Evolutionary conservation across 352 stramenopile genomes (phyloP).

Genomic region (Globisporangium nunn): DNA sequence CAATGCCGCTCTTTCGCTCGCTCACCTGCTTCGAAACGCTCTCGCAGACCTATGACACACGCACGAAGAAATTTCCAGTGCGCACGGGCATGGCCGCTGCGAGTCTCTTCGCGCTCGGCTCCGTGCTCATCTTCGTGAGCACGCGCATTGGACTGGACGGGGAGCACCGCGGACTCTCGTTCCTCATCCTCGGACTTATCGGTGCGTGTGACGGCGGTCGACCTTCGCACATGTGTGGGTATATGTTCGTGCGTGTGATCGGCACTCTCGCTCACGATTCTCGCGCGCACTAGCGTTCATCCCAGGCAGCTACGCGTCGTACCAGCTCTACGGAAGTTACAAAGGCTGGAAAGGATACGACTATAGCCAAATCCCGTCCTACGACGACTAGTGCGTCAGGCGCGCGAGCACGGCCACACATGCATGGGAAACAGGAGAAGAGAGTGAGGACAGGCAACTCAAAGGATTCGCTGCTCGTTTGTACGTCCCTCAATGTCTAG

Average conservation of each 20-base stretch:
- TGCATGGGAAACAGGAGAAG: neutral
- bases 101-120: constrained; percentile 65
- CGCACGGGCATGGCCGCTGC: constrained; percentile 66
- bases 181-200: constrained; percentile 75
- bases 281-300: constrained; percentile 81
- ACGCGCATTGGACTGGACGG: constrained; percentile 69
- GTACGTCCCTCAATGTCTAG: too few relatives aligned
- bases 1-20: too few relatives aligned
- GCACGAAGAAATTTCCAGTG: constrained; percentile 56
- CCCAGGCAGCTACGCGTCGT: constrained; percentile 69
- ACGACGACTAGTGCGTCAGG: constrained; percentile 48
- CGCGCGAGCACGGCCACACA: too few relatives aligned
- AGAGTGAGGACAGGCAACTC: neutral
- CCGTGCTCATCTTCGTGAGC: constrained; percentile 69
- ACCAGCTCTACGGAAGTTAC: constrained; percentile 74
- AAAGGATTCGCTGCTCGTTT: neutral
- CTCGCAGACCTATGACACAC: constrained; percentile 17
- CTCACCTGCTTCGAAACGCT: neutral
- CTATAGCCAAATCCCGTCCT: constrained; percentile 80
- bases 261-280: neutral
- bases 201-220: constrained; percentile 20
- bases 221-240: too few relatives aligned
- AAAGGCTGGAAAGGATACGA: constrained; percentile 83
- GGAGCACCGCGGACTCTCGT: constrained; percentile 64
- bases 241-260: neutral